Percentiles rank a stretch among this genome's conserved stretches.
These are phyloP conservation scores for Lactarius sp. DNA, from an alignment of 768 basidiomycete genomes.

Conservation along the genomic window DNA sequence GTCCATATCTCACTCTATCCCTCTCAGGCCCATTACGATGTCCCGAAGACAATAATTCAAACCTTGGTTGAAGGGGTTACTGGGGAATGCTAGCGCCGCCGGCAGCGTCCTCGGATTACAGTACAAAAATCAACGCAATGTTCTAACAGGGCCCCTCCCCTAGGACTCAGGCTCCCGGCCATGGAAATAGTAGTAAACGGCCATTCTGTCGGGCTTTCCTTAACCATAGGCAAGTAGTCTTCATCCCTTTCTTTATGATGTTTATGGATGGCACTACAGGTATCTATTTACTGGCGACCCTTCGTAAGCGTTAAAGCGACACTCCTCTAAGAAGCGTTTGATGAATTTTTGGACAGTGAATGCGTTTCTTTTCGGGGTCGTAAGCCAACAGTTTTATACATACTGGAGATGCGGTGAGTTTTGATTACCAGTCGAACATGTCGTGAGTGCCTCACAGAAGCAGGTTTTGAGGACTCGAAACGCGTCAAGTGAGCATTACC, in stretches of 20 bases:
- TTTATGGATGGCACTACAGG: not conserved
- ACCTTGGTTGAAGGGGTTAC: too few species aligned
- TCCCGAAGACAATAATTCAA: too few species aligned
- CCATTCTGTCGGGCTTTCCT: too few species aligned
- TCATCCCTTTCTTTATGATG: not conserved
- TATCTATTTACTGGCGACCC: not conserved
- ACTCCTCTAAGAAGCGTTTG: not conserved
- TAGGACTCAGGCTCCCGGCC: not conserved
- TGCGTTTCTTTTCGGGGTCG: not conserved
- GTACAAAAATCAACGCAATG: too few species aligned
- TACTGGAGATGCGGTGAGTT: slow-evolving; percentile 2
- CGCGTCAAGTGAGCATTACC: not conserved
- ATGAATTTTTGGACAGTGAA: not conserved
- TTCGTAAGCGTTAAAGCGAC: not conserved
- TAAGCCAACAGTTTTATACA: slow-evolving; percentile 2
- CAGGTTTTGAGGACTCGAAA: not conserved
- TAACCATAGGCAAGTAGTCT: too few species aligned
- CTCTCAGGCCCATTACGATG: too few species aligned
- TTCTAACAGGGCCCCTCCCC: too few species aligned
- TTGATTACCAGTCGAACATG: not conserved
- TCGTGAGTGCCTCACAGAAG: not conserved
- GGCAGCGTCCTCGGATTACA: too few species aligned
- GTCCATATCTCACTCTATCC: too few species aligned
- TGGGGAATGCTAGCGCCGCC: too few species aligned
- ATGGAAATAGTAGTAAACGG: not conserved